These are phyloP conservation scores for Botrytis fragariae DNA, from an alignment of 2,329 filamentous ascomycete species.

Conservation along the genomic window DNA sequence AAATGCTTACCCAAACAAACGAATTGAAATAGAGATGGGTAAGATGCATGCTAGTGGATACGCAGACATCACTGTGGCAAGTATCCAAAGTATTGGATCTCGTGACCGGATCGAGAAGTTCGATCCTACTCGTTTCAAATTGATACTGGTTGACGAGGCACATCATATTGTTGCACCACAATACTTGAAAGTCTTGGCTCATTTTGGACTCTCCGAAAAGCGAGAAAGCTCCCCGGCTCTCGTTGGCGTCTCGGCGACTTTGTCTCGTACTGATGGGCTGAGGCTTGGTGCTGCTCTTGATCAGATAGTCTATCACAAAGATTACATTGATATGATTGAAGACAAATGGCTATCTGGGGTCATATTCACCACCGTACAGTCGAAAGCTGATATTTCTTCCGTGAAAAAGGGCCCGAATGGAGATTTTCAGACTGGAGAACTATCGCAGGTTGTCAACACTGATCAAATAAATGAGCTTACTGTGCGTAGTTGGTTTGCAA, in stretches of 20 bases:
- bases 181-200: constrained; percentile 71
- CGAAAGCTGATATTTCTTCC: constrained; percentile 72
- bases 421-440: constrained; percentile 76
- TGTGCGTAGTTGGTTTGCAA: constrained; percentile 80
- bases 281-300: constrained; percentile 82
- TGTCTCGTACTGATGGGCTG: constrained; percentile 77
- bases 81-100: constrained; percentile 79
- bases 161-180: constrained; percentile 89
- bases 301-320: constrained; percentile 92
- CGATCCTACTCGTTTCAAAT: constrained; percentile 75
- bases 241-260: constrained; percentile 84
- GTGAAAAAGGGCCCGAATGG: constrained; percentile 64
- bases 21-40: constrained; percentile 90
- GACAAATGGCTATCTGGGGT: constrained; percentile 91
- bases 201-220: constrained; percentile 68
- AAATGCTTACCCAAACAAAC: constrained; percentile 74
- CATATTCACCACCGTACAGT: constrained; percentile 89
- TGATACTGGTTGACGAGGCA: constrained; percentile 91
- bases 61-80: constrained; percentile 93
- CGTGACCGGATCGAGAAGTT: constrained; percentile 78
- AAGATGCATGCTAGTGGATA: constrained; percentile 69
- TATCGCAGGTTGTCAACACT: constrained; percentile 83
- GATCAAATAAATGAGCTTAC: constrained; percentile 77
- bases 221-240: constrained; percentile 59
- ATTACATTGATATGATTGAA: constrained; percentile 76